Evolutionary conservation across 257 asterid genomes (phyloP), one percentile per base, ranked within the genome.

Genomic region (Lavandula angustifolia): DNA sequence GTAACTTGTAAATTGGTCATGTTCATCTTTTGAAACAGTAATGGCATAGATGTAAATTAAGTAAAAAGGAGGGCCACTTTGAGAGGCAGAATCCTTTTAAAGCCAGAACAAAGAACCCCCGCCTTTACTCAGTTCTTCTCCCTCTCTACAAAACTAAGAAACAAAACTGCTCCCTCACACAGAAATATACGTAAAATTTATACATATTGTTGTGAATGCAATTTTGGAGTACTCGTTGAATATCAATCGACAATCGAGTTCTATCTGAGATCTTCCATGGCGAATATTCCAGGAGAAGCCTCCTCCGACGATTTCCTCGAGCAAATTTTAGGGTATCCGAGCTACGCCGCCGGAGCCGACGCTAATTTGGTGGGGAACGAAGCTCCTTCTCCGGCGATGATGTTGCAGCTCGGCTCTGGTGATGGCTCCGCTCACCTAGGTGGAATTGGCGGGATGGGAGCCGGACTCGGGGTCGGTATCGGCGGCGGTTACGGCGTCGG

Each of bases 281-380:
- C 96, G 40, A 92, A 83, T 67, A 85, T 88, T 67, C 85, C 81
- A 14, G 73, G 88, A 8, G 96, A 91, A 35, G 70, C 79, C 46
- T 67, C 94, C 11, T 81, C 96, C 61, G 98, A 88, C 55, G 98
- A 92, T 63, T 92, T 92, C 70, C 71, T 92, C 33, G 96, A 92
- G 52, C 96, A 92, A 70, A 80, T 92, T 55, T 72, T 92, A 29
- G 91, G 95, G 62, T 92, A 79, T 65, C 96, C 80, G 13, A 65
- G 80, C 54, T 90, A 84, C 41, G 81, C 82, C 0, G 62, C 75
- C 3, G 88, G 76, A 4, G 68, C 69, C 17, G 88, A 80, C 7
- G 50, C 77, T 33, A 84, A 80, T 77, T 65, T 86, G 78, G 81
- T 75, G 18, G 85, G 84, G 34, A 79, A 79, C 50, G 79, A 78